phyloP scores from a whole-genome alignment of 495 filamentous ascomycete genomes.

The Pyronema domesticum region DNA sequence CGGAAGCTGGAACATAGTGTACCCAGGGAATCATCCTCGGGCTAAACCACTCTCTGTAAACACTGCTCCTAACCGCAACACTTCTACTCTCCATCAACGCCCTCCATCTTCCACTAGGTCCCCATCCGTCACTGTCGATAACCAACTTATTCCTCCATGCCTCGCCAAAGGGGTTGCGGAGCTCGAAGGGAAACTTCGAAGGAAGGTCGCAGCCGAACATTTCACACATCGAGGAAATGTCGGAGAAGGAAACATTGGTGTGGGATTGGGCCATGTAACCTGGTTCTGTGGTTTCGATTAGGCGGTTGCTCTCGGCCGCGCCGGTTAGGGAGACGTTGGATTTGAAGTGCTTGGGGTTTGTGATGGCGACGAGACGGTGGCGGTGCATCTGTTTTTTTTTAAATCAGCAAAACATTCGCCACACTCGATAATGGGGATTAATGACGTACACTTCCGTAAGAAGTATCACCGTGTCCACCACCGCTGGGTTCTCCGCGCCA shows the following conservation, averaged over 20 bases:
- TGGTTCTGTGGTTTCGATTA: constrained; percentile 5
- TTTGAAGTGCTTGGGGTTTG: constrained; percentile 10
- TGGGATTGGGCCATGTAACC: constrained; percentile 9
- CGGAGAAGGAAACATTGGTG: constrained; percentile 17
- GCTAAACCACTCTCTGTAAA: constrained; percentile 42
- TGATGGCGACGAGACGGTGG: constrained; percentile 16
- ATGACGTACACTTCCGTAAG: constrained; percentile 14
- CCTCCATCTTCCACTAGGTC: constrained; percentile 34
- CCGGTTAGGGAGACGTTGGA: constrained; percentile 6
- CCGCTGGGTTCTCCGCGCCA: constrained; percentile 94
- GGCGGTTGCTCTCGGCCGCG: not conserved
- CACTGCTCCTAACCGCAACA: constrained; percentile 31
- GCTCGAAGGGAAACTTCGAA: constrained; percentile 10
- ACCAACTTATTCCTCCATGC: constrained; percentile 23
- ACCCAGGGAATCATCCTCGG: constrained; percentile 37
- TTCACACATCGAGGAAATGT: constrained; percentile 3
- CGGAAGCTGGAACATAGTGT: constrained; percentile 35
- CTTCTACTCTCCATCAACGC: constrained; percentile 30
- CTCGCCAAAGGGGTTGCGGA: constrained; percentile 8
- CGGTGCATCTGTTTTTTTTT: constrained; percentile 17
- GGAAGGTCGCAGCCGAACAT: constrained; percentile 16
- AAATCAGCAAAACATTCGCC: not conserved
- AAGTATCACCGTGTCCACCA: constrained; percentile 30
- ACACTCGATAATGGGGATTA: not conserved
- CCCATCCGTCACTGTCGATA: constrained; percentile 41